Evolutionary conservation across 2,329 filamentous ascomycete species (phyloP).

Genomic region (Gaeumannomyces tritici): DNA sequence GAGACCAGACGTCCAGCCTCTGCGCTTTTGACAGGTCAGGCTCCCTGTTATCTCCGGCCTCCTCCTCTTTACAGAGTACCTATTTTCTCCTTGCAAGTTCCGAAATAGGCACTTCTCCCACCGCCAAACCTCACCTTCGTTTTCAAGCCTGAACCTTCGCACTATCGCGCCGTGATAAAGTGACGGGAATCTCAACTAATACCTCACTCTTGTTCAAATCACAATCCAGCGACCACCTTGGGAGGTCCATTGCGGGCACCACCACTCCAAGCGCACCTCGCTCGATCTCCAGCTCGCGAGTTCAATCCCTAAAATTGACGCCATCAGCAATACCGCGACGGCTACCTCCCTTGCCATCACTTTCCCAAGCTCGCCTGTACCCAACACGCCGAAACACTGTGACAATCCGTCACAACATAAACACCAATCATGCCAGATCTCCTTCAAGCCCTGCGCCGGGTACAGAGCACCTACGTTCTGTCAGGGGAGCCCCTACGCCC

Average conservation of each 20-base stretch:
- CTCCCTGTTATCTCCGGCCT: too few species aligned
- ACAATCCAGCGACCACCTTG: not conserved
- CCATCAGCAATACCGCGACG: too few species aligned
- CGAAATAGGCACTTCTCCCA: not conserved
- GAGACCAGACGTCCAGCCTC: too few species aligned
- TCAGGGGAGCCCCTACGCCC: not conserved
- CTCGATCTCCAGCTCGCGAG: too few species aligned
- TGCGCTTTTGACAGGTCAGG: not conserved
- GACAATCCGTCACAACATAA: not conserved
- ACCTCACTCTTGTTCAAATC: not conserved
- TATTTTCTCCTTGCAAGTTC: too few species aligned
- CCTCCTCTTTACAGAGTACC: too few species aligned
- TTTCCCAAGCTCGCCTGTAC: not conserved
- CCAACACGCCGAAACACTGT: not conserved
- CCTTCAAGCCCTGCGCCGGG: not conserved
- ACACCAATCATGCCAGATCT: not conserved
- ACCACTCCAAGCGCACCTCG: too few species aligned
- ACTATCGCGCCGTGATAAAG: too few species aligned
- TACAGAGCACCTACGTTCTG: not conserved
- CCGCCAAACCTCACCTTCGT: not conserved
- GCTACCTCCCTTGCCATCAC: too few species aligned
- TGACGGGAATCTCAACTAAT: too few species aligned
- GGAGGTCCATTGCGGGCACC: not conserved
- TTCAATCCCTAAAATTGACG: too few species aligned
- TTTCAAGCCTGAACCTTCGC: too few species aligned